Base-by-base conservation (phyloP, 2,329 filamentous ascomycete genomes). In the Cadophora gregata region DNA sequence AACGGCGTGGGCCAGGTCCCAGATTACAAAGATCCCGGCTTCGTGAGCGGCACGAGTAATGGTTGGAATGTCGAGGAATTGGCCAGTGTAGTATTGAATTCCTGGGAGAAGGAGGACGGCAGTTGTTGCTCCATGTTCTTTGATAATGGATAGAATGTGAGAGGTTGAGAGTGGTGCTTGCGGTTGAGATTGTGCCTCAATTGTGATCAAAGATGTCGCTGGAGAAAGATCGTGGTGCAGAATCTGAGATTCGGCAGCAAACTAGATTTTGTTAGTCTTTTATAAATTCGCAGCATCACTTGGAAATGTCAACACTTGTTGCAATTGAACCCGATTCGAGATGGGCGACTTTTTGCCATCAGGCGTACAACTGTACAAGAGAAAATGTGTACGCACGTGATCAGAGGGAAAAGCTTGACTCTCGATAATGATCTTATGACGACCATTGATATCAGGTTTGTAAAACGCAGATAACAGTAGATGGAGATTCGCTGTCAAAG, bases 391-490 rank as follows among this genome's bases (percentile, higher is more conserved):
- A 75, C 84, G 72, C 84, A 92, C 90, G 80, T 93, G 90, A 77
- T 95, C 92, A 77, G 89, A 92, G 0, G 92, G 92, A 74, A 95
- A 95, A 0, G 92, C 91, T 76, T 93, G 93, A 69, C 86, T 88
- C 78, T 95, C 92, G 33, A 94, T 83, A 67, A 94, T 90, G 70
- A 95, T 91, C 79, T 93, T 93, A 77, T 89, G 90, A 63, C 77
- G 77, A 24, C 80, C 79, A 47, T 79, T 79, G 80, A 84, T 72
- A 8, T 86, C 88, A 0, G 92, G 92, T 42, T 81, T 84, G 78
- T 93, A 95, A 80, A 94, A 94, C 73, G 90, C 91, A 38, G 89
- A 86, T 88, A 95, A 88, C 62, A 93, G 80, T 24, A 94, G 78
- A 79, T 95, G 92, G 62, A 95, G 77, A 77, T 95, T 94, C 25